A percentile compares a stretch with the other conserved stretches of the same genome.
Evolutionary conservation across 2,329 filamentous ascomycete species (phyloP).

Genomic region (Aspergillus sp.): DNA sequence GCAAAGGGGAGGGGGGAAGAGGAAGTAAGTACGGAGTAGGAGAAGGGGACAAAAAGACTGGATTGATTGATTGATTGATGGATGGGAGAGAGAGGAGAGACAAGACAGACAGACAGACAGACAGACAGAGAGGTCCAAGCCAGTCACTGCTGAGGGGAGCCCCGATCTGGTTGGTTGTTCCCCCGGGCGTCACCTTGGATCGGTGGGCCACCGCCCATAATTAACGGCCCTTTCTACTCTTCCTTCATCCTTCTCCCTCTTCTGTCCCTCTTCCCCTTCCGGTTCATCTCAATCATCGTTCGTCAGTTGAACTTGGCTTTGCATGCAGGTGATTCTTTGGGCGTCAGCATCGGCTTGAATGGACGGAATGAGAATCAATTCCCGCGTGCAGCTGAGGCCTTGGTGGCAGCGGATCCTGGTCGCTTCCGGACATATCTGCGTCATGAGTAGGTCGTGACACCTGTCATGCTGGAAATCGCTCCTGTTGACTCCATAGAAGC

Average conservation of each 20-base stretch:
- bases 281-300: not conserved
- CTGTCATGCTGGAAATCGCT: not conserved
- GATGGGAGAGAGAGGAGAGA: too few species aligned
- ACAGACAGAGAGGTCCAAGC: not conserved
- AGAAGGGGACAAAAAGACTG: not conserved
- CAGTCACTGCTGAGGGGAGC: conserved; percentile 11
- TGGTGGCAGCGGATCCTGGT: not conserved
- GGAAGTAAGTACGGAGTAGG: not conserved
- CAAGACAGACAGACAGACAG: not conserved
- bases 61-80: not conserved
- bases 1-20: too few species aligned
- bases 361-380: not conserved
- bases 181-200: not conserved
- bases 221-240: not conserved
- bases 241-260: not conserved
- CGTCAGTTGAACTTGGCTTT: not conserved
- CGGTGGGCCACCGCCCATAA: not conserved
- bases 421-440: not conserved
- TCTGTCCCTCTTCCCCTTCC: not conserved
- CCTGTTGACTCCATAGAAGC: not conserved
- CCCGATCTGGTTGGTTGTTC: conserved; percentile 15
- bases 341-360: not conserved
- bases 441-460: not conserved
- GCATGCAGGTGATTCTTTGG: not conserved
- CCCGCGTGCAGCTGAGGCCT: conserved; percentile 1